Evolutionary conservation across 2,329 filamentous ascomycete species (phyloP), one percentile per base, ranked within the genome.

Genomic region (Fonsecaea pedrosoi): DNA sequence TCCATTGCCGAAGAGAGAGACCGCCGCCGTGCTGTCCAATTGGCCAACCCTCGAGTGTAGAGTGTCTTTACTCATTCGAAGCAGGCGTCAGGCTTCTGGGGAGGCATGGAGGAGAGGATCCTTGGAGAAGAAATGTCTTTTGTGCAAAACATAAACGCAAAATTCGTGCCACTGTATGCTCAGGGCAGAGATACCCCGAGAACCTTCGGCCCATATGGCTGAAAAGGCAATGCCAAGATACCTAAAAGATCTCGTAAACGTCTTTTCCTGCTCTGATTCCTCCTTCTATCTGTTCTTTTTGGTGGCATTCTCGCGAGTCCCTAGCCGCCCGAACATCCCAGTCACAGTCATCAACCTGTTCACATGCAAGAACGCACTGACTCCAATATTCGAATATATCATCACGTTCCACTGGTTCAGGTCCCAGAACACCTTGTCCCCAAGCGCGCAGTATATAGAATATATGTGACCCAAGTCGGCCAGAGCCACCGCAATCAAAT

Each of bases 1-100:
- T 90, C 91, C 81, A 98, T 99, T 80, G 93, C 94, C 77, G 94
- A 99, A 88, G 94, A 99, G 92, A 90, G 94, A 87, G 94, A 99
- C 85, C 94, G 94, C 84, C 92, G 94, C 82, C 92, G 95, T 80
- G 92, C 94, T 75, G 80, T 85, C 42, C 65, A 68, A 34, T 2
- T 62, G 18, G 70, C 70, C 50, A 65, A 62, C 54, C n/a, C 48
- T 30, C 40, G 61, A 21, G 66, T 38, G 37, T 67, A 67, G 32
- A 63, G 25, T 25, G 25, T 40, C 34, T 32, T 4, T 10, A 25
- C 9, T 21, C 21, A 13, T 50, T 10, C 15, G 45, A 21, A 30
- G 45, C 3, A 25, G 9, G 25, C 45, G 12, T 50, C 13, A 21
- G 15, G 45, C 45, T 50, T 50, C 18, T 50, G 45, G 18, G 45